Base-by-base conservation (phyloP, 2,329 filamentous ascomycete species). In the Cercospora canescens region DNA sequence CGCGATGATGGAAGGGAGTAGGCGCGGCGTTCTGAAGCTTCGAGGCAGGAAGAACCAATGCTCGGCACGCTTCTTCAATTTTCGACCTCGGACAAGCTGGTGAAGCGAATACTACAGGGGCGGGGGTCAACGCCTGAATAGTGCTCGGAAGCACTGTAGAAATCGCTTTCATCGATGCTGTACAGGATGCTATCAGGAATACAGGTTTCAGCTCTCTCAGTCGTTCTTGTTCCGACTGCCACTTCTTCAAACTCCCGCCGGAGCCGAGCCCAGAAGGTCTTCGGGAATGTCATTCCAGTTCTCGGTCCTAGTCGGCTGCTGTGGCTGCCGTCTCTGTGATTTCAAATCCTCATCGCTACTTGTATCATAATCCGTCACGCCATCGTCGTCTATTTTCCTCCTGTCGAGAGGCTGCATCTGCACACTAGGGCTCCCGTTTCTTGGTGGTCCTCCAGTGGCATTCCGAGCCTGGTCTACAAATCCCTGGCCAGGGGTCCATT, bases 91-190 rank as follows among this genome's bases (percentile, higher is more conserved):
- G n/a, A 18, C 16, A n/a, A 9, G 39, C 18, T 7, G n/a, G 3
- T 18, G 18, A 45, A 45, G n/a, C n/a, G 7, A 8, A 8, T 5
- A 18, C 5, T 18, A 21, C 2, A 21, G 3, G 3, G 35, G 39
- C 21, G 18, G 39, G 11, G 2, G 18, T 6, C n/a, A 21, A 21
- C 5, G 18, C 41, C 2, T 12, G 14, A 24, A 11, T 11, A 48
- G 14, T 14, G 21, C 37, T 41, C 12, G 56, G n/a, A 37, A 24
- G 24, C 56, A 59, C 11, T 21, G 30, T 9, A 35, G 7, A 37
- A 4, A 11, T 56, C 30, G 28, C 52, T 35, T 14, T 35, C 52
- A 89, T 92, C 89, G 92, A 89, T 89, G 92, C 74, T 92, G 86
- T 89, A 0, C 89, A 90, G 89, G 92, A 0, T 86, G 45, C 85